These are phyloP conservation scores for Ceriops decandra DNA, from an alignment of 345 rosid species.

Conservation along the genomic window DNA sequence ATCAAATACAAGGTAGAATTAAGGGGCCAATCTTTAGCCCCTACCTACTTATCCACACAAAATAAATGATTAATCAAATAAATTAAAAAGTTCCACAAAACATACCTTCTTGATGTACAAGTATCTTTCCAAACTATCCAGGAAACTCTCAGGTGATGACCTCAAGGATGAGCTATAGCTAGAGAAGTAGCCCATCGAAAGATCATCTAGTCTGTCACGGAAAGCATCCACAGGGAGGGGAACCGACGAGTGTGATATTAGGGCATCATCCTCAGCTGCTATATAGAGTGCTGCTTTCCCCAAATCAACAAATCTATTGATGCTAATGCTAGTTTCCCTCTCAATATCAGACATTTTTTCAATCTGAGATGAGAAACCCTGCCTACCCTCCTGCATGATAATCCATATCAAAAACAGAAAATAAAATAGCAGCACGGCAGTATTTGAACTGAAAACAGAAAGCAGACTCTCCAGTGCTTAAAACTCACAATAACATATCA, in stretches of 20 bases:
- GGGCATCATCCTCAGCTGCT: slow-evolving; percentile 72
- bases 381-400: slow-evolving; percentile 44
- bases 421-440: no score
- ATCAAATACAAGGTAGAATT: no score
- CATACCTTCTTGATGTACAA: slow-evolving; percentile 50
- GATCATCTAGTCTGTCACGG: slow-evolving; percentile 48
- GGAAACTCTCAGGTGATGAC: slow-evolving; percentile 40
- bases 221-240: slow-evolving; percentile 61
- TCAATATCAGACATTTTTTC: slow-evolving; percentile 39
- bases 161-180: slow-evolving; percentile 27
- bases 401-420: no score
- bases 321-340: slow-evolving; percentile 54
- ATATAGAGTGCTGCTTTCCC: slow-evolving; percentile 50
- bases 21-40: no score
- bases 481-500: no score
- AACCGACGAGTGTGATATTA: slow-evolving; percentile 58
- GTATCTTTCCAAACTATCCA: slow-evolving; percentile 50
- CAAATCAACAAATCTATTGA: slow-evolving; percentile 54
- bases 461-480: no score
- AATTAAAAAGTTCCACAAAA: background rate
- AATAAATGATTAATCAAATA: no score
- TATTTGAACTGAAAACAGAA: no score
- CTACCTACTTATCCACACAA: no score
- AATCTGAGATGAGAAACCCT: slow-evolving; percentile 38
- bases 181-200: slow-evolving; percentile 59